A percentile compares a stretch with the other conserved stretches of the same genome.
Evolutionary conservation across 129 eudicot species (phyloP).

Genomic region (Dittrichia graveolens): DNA sequence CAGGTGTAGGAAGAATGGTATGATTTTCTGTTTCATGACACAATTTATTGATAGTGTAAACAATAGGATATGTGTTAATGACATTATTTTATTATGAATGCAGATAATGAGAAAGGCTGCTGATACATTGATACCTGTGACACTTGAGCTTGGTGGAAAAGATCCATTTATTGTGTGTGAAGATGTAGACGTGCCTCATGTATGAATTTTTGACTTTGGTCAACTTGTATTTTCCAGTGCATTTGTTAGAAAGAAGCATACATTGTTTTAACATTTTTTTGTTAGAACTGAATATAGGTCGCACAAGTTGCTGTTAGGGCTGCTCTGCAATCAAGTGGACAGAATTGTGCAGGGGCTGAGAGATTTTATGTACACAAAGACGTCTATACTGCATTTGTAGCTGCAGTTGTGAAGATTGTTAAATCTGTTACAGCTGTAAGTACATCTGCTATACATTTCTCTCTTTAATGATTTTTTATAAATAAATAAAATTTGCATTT

Average conservation of each 20-base stretch:
- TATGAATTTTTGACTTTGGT: slow-evolving; percentile 39
- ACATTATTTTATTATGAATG: neutral
- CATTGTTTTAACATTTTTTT: slow-evolving; percentile 18
- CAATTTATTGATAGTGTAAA: neutral
- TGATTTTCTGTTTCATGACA: slow-evolving; percentile 8
- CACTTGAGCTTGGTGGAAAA: slow-evolving; percentile 99
- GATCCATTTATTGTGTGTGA: slow-evolving; percentile 99
- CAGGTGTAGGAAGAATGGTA: slow-evolving; percentile 98
- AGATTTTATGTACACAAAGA: slow-evolving; percentile 91
- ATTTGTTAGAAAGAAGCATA: neutral
- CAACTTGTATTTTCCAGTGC: neutral
- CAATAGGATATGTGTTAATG: neutral
- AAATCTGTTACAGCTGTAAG: slow-evolving; percentile 93
- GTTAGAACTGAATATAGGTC: slow-evolving; percentile 52
- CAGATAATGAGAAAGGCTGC: slow-evolving; percentile 98
- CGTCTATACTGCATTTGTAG: slow-evolving; percentile 71
- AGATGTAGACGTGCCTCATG: slow-evolving; percentile 90
- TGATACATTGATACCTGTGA: slow-evolving; percentile 88
- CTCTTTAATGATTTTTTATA: neutral
- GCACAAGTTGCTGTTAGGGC: slow-evolving; percentile 99
- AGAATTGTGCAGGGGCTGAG: slow-evolving; percentile 99
- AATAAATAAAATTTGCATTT: neutral
- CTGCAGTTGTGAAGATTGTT: slow-evolving; percentile 85
- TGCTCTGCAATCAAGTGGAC: slow-evolving; percentile 95
- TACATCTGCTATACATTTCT: slow-evolving; percentile 24